Base-by-base conservation (phyloP, 2,329 filamentous ascomycete genomes). In the Colletotrichum cordylinicola region DNA sequence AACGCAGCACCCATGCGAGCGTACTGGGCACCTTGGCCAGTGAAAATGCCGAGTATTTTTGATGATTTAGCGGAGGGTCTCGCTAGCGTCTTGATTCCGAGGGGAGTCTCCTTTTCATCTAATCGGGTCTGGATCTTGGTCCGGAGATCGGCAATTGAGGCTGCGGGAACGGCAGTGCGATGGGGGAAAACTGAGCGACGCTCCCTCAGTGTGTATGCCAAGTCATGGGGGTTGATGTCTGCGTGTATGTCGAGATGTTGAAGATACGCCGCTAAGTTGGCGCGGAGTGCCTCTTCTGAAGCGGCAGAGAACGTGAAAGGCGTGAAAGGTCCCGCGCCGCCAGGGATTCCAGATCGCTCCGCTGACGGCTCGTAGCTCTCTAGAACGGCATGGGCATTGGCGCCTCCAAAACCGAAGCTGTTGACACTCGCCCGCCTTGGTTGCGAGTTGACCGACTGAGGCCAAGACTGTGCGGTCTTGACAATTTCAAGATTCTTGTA, bases 331-430 rank as follows among this genome's bases (percentile, higher is more conserved):
- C 33, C 35, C 7, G 12, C 12, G 15, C 8, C 13, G 13, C 12
- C n/a, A 10, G 12, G 10, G 21, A 18, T 33, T 8, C 13, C 21
- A 39, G 66, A 15, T 35, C 16, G 4, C 24, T 16, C 29, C 10
- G 33, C 10, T 6, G 29, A 18, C 10, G 8, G 58, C 7, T 43
- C 27, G 24, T 62, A 60, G 24, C 29, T 37, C 18, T 77, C 76
- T 60, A 89, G 73, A 16, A 88, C 84, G 13, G 81, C 80, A 72
- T 89, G 87, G 0, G 83, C 84, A 74, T 88, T 88, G 13, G 85
- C 84, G 33, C 87, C 87, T 8, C 87, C 87, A 29, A 86, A 88
- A 2, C 87, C 87, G 70, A 88, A 88, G 16, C 82, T 85, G 68
- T 77, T 86, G n/a, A 77, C 72, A 27, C 75, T 75, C 3, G 48